phyloP scores from a whole-genome alignment of 2,329 filamentous ascomycete species.

The Apiospora rasikravindrae region DNA sequence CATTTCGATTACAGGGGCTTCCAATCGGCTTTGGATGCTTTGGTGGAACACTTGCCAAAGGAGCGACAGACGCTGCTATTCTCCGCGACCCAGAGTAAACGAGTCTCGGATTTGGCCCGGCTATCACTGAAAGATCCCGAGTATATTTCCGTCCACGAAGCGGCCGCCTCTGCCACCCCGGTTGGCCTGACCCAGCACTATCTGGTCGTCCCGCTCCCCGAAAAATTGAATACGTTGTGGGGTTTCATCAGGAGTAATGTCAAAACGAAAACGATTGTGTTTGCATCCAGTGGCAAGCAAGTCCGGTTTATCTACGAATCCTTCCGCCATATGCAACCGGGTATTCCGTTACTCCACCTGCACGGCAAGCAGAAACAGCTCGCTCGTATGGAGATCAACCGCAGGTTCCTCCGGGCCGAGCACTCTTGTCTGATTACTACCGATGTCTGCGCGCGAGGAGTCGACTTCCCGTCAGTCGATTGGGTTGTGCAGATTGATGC shows the following conservation, averaged over 20 bases:
- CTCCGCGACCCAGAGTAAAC: constrained; percentile 94
- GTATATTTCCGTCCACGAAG: constrained; percentile 92
- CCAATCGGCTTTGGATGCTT: constrained; percentile 85
- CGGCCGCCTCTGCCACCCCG: constrained; percentile 80
- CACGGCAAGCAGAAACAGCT: constrained; percentile 94
- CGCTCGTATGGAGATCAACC: constrained; percentile 85
- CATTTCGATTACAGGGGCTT: constrained; percentile 64
- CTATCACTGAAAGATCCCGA: constrained; percentile 89
- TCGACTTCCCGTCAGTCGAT: constrained; percentile 96
- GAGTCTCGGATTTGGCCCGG: constrained; percentile 88
- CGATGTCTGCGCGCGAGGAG: constrained; percentile 89
- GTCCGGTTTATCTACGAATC: constrained; percentile 95
- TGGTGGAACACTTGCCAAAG: constrained; percentile 87
- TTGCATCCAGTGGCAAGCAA: constrained; percentile 93
- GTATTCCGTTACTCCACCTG: constrained; percentile 89
- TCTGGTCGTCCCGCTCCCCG: constrained; percentile 79
- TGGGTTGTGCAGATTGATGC: constrained; percentile 99
- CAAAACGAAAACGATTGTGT: constrained; percentile 94
- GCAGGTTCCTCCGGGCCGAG: constrained; percentile 80
- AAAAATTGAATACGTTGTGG: constrained; percentile 91
- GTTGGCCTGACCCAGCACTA: constrained; percentile 89
- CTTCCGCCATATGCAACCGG: constrained; percentile 91
- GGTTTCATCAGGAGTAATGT: constrained; percentile 91
- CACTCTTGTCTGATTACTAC: constrained; percentile 92
- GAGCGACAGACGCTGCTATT: constrained; percentile 91